These are phyloP conservation scores for Wickerhamiella sorbophila DNA, from an alignment of 805 yeast genomes.

Conservation along the genomic window DNA sequence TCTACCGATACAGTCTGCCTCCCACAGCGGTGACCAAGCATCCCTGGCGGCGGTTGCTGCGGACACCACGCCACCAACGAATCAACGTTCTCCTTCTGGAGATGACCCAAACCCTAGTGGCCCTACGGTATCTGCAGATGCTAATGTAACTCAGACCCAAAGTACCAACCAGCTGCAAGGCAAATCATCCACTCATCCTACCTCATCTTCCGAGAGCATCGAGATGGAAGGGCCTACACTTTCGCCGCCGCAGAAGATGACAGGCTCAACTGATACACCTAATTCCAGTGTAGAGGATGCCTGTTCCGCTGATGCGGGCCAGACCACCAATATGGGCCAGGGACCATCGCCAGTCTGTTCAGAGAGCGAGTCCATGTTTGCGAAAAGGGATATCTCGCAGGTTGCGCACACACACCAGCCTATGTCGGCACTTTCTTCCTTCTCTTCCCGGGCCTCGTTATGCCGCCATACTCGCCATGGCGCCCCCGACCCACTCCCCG, in stretches of 20 bases:
- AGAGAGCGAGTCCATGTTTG: constrained; percentile 6
- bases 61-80: too few species aligned
- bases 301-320: not conserved
- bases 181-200: not conserved
- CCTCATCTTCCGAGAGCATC: too few species aligned
- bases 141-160: too few species aligned
- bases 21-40: too few species aligned
- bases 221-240: too few species aligned
- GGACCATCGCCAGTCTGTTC: not conserved
- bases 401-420: not conserved
- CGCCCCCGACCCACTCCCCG: not conserved
- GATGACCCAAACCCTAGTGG: too few species aligned
- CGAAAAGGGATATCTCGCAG: constrained; percentile 13
- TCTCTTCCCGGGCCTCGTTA: constrained; percentile 6
- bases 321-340: too few species aligned
- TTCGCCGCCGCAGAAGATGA: too few species aligned
- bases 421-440: constrained; percentile 6
- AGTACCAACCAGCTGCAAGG: not conserved
- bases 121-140: too few species aligned
- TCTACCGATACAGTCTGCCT: too few species aligned
- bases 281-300: not conserved
- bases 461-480: not conserved
- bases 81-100: too few species aligned
- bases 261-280: not conserved
- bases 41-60: too few species aligned